Percentiles rank a stretch among this genome's conserved stretches.
phyloP scores from a whole-genome alignment of 73 alveolate species.

The Paramecium caudatum region DNA sequence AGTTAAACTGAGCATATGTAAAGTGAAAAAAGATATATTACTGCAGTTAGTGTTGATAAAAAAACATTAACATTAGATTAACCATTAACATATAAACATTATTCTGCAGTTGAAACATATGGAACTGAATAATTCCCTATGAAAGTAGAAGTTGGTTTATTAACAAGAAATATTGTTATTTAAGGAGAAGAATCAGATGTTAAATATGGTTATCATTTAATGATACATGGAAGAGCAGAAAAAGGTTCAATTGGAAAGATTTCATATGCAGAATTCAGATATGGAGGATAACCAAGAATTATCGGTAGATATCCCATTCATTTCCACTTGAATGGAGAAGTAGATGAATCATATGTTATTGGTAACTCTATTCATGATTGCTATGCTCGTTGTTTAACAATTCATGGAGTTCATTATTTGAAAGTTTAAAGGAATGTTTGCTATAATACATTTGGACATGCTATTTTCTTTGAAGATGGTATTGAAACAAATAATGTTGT shows the following conservation, averaged over 20 bases:
- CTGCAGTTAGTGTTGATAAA: too few relatives aligned
- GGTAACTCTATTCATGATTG: slow-evolving; percentile 88
- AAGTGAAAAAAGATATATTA: slow-evolving; percentile 82
- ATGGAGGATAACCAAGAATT: slow-evolving; percentile 88
- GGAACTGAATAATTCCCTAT: slow-evolving; percentile 76
- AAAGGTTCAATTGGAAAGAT: slow-evolving; percentile 80
- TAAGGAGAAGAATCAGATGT: slow-evolving; percentile 84
- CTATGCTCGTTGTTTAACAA: slow-evolving; percentile 87
- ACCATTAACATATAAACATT: slow-evolving; percentile 62
- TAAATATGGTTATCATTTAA: slow-evolving; percentile 86
- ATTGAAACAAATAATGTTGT: slow-evolving; percentile 84
- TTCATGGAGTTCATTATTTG: slow-evolving; percentile 88
- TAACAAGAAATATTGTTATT: slow-evolving; percentile 85
- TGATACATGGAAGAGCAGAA: slow-evolving; percentile 85
- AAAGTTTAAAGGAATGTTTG: slow-evolving; percentile 83
- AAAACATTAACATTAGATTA: slow-evolving; percentile 37
- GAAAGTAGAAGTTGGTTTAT: slow-evolving; percentile 92
- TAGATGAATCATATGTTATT: slow-evolving; percentile 82
- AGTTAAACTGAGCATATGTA: slow-evolving; percentile 79
- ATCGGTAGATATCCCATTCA: slow-evolving; percentile 93
- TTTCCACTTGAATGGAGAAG: slow-evolving; percentile 89
- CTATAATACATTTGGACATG: slow-evolving; percentile 88
- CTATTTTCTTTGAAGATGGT: slow-evolving; percentile 93
- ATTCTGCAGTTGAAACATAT: slow-evolving; percentile 60
- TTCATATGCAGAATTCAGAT: slow-evolving; percentile 81